A percentile compares a stretch with the other conserved stretches of the same genome.
phyloP scores from a whole-genome alignment of 306 rosid species.

The Cotoneaster glaucophyllus region DNA sequence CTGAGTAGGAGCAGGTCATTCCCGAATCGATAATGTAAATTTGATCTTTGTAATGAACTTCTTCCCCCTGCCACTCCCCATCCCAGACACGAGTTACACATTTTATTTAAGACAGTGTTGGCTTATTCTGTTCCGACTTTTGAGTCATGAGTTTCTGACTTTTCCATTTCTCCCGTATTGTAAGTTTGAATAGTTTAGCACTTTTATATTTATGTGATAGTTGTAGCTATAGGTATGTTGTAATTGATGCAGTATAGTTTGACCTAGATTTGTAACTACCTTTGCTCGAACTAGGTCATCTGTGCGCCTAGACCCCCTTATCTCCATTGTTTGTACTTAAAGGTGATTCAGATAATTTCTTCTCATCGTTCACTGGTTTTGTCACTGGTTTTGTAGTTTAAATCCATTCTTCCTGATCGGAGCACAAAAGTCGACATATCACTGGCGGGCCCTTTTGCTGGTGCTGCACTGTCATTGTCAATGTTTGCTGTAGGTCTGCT shows the following conservation, averaged over 20 bases:
- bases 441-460: conserved; percentile 89
- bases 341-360: background rate
- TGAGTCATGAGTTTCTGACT: background rate
- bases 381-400: conserved; percentile 54
- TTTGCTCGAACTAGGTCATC: background rate
- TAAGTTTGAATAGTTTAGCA: background rate
- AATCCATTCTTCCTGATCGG: conserved; percentile 88
- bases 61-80: background rate
- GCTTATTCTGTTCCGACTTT: background rate
- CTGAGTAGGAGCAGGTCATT: background rate
- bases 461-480: conserved; percentile 74
- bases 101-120: background rate
- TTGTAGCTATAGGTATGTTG: background rate
- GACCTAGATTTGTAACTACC: background rate
- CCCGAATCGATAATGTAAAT: background rate
- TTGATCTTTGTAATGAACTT: background rate
- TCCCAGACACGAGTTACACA: background rate
- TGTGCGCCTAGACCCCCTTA: background rate
- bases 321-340: background rate
- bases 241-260: background rate
- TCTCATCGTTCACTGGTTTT: conserved; percentile 1
- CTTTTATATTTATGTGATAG: background rate
- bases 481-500: conserved; percentile 89
- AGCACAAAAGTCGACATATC: conserved; percentile 89
- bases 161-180: background rate